Base-by-base conservation (phyloP, 2,329 filamentous ascomycete species). In the Apiospora malaysiana region DNA sequence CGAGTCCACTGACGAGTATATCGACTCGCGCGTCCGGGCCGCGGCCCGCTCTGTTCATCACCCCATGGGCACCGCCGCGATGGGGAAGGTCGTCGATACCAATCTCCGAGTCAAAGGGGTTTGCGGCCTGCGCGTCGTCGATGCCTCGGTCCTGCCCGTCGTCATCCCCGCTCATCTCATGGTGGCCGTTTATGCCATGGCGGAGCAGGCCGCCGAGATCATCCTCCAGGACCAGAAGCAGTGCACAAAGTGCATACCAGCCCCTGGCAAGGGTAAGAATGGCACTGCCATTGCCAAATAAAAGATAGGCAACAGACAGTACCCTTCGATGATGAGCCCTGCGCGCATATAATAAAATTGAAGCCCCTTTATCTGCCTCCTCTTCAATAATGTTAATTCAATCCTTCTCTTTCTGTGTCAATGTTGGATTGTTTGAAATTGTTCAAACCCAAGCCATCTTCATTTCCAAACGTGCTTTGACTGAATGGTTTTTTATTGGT, bases 51-150 rank as follows among this genome's bases (percentile, higher is more conserved):
- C 66, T 7, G 45, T 51, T 18, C 59, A 74, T 42, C 76, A 77
- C 32, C 73, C 74, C 2, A 71, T 73, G 14, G 76, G 75, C 40
- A 73, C 74, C 4, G 72, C 70, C 10, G 70, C 75, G 1, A 71
- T 76, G 12, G 74, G 74, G 0, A 71, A 40, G 16, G 74, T 74
- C 21, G 68, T 76, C 27, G 73, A 75, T 59, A 12, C 43, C 4
- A 63, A 71, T 43, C 74, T 73, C 43, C 46, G 72, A 21, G 72
- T 75, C n/a, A 73, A 75, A 47, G 75, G 74, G 0, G 40, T 71
- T 1, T 66, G 72, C 25, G 72, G 72, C 32, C 49, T 76, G 18
- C 70, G 75, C n/a, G 73, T 76, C 4, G 71, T 76, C 12, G 75
- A 74, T 40, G 72, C 72, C 5, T 73, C 71, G 40, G 71, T 72